phyloP scores from a whole-genome alignment of 345 rosid species.

The Jatropha curcas region DNA sequence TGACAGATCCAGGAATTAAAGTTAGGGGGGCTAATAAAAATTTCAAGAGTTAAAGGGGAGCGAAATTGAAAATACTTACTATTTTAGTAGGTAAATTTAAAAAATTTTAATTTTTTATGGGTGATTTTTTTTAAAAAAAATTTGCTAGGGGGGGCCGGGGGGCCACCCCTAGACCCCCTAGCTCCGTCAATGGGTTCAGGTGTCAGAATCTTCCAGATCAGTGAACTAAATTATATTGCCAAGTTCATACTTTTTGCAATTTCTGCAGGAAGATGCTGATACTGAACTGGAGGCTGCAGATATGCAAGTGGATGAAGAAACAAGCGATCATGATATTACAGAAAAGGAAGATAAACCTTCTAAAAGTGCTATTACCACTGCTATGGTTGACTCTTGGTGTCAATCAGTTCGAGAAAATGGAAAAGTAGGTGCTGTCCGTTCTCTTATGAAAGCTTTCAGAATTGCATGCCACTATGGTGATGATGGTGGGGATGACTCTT shows the following conservation, averaged over 20 bases:
- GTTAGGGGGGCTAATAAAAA: no score
- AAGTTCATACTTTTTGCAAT: not conserved
- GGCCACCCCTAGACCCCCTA: no score
- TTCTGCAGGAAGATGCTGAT: conserved; percentile 53
- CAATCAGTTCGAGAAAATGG: conserved; percentile 51
- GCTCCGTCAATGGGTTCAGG: conserved; percentile 1
- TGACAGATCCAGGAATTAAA: no score
- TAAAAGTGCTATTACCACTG: conserved; percentile 55
- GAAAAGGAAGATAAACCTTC: conserved; percentile 45
- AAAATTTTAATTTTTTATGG: no score
- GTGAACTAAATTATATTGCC: not conserved
- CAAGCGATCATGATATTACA: conserved; percentile 20
- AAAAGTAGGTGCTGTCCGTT: conserved; percentile 66
- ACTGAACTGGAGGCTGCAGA: conserved; percentile 51
- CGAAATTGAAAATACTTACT: no score
- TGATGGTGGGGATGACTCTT: conserved; percentile 66
- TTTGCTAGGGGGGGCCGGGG: no score
- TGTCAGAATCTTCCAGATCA: not conserved
- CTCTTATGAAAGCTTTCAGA: conserved; percentile 86
- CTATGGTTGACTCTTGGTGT: conserved; percentile 84
- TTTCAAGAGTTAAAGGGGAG: no score
- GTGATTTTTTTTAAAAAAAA: no score
- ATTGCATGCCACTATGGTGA: conserved; percentile 95
- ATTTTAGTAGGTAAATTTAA: no score
- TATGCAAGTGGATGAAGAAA: conserved; percentile 39